Evolutionary conservation across 257 asterid genomes (phyloP), one percentile per base, ranked within the genome.

Genomic region (Hygrophila difformis): DNA sequence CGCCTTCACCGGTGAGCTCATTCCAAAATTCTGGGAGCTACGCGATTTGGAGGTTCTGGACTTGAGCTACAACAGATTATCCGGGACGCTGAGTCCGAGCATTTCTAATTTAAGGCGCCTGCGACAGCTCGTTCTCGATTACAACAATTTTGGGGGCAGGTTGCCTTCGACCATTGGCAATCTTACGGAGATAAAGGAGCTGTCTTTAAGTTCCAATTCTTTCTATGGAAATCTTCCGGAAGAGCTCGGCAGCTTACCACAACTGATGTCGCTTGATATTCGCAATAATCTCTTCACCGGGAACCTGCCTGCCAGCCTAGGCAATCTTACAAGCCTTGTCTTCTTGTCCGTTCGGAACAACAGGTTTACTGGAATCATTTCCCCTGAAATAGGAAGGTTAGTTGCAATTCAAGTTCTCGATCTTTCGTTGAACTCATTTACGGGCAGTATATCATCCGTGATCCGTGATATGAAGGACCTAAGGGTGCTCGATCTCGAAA

Each of bases 261-360:
- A 53, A 14, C 23, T 87, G 69, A 58, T 35, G 42, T 72, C 87
- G 44, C 64, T 87, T 18, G 94, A 87, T 54, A 73, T 87, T 23
- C 73, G 91, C 58, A 45, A 6, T 33, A 87, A 87, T 69, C 16
- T 49, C 12, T 80, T 87, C 60, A 63, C 82, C 0, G 94, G 94
- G 8, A 65, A 15, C 15, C 66, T 71, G 11, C 93, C 97, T 16
- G 34, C 60, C n/a, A 61, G 69, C 48, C 58, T 83, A 33, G 61
- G 64, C 9, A 72, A 77, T 51, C 79, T 87, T 2, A 63, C 65
- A 0, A 29, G 56, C 22, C 75, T 87, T 34, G 12, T 50, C 49
- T 75, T 56, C 67, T 56, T 86, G 52, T 65, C 59, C 18, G 84
- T 81, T 35, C 45, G 57, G 9, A 47, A 55, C 34, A 86, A 86